These are phyloP conservation scores for Nicotiana noctiflora DNA, from an alignment of 257 asterid genomes.

Conservation along the genomic window DNA sequence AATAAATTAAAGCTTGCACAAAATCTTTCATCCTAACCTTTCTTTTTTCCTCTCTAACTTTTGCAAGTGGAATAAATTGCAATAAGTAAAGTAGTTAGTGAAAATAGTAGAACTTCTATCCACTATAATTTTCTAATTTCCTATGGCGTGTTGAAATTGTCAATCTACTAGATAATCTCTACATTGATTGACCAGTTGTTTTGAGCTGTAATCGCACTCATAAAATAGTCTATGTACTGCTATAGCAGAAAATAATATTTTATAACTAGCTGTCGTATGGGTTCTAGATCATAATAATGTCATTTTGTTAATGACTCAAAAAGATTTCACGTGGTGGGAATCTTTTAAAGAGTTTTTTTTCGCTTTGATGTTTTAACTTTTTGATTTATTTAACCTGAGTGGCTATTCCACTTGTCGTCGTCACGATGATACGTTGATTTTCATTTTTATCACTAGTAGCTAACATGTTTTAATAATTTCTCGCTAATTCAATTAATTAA, in stretches of 20 bases:
- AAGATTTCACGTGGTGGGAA: background rate
- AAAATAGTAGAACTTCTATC: background rate
- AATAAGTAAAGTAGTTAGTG: background rate
- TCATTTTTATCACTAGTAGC: background rate
- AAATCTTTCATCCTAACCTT: no score
- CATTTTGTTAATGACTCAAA: background rate
- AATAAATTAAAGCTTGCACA: no score
- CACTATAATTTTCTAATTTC: background rate
- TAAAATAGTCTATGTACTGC: background rate
- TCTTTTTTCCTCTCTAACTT: background rate
- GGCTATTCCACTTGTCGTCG: background rate
- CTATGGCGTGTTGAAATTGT: background rate
- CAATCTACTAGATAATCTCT: background rate
- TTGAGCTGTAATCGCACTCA: slow-evolving; percentile 6
- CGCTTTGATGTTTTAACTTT: background rate
- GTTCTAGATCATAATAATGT: background rate
- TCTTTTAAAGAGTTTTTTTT: background rate
- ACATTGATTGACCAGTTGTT: no score
- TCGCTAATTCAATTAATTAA: no score
- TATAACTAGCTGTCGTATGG: background rate
- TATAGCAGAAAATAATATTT: background rate
- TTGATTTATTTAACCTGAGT: background rate
- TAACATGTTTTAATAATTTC: no score
- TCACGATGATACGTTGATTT: background rate
- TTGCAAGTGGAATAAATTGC: background rate